phyloP scores from a whole-genome alignment of 441 rosid genomes.

The Adansonia madagascariensis region DNA sequence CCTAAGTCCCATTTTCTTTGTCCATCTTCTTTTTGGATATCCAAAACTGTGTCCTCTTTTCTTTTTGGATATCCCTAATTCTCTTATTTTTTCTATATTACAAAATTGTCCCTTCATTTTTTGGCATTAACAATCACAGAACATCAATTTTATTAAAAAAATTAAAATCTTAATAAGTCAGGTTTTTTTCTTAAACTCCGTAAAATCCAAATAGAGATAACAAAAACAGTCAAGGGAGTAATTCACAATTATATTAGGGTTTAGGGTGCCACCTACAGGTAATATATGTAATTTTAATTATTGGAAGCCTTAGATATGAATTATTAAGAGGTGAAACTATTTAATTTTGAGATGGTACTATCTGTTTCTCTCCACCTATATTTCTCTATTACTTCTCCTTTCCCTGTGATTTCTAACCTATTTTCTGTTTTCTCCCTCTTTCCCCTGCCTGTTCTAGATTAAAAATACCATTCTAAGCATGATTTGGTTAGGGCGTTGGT shows the following conservation, averaged over 20 bases:
- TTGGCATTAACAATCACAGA: neutral
- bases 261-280: neutral
- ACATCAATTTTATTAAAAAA: neutral
- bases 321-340: slow-evolving; percentile 5
- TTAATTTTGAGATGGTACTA: neutral
- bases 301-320: slow-evolving; percentile 4
- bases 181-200: neutral
- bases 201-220: neutral
- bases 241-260: neutral
- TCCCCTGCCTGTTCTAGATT: neutral
- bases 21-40: neutral
- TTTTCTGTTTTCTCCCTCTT: neutral
- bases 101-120: neutral
- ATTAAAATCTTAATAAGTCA: neutral
- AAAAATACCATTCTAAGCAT: slow-evolving; percentile 1
- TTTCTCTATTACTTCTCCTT: neutral
- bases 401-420: neutral
- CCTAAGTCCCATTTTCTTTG: neutral
- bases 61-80: neutral
- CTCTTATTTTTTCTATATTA: neutral
- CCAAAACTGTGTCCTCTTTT: neutral
- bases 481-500: neutral
- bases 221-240: neutral
- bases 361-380: neutral
- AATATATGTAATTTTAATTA: neutral